Evolutionary conservation across 345 rosid species (phyloP), one percentile per base, ranked within the genome.

Genomic region (Salix brachista): DNA sequence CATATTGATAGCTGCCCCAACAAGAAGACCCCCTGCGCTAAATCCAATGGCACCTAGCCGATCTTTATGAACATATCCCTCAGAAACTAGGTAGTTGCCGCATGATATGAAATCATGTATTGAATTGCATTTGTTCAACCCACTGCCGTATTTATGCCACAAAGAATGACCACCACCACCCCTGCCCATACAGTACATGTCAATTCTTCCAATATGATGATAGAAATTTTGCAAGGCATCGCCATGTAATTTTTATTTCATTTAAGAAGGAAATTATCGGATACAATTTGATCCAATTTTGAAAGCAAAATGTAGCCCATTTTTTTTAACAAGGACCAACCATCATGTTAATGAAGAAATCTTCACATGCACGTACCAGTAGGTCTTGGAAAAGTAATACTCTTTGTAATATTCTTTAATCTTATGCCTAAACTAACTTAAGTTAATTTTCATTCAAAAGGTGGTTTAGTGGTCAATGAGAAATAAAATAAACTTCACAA

Each of bases 1-100:
- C 86, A 88, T 85, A 78, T 92, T 94, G 76, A 92, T 85, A 25
- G 91, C 89, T 32, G 94, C 97, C 65, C 92, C 97, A 37, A 88
- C 87, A 67, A 92, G 90, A 75, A 94, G 85, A 66, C 91, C 85
- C 50, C 98, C 97, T 26, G 98, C 98, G 25, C 97, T 92, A 52
- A 69, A 65, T 46, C 95, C 97, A 4, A 87, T 82, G 76, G 97
- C 94, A 86, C 90, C 83, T 50, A 92, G 94, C 70, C 75, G 83
- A 68, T 88, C 83, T 80, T 81, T 85, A 69, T 86, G 86, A 72
- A 92, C 90, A 80, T 87, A 91, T 30, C 93, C 95, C 82, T 91
- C 85, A 25, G 87, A 76, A 67, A 94, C 79, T 39, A 94, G 80
- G 79, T 85, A 90, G 5, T 82, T 80, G 8, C 89, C 91, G 68